Conservation (phyloP, 179 eudicot species). For the Amaranthus tricolor region DNA sequence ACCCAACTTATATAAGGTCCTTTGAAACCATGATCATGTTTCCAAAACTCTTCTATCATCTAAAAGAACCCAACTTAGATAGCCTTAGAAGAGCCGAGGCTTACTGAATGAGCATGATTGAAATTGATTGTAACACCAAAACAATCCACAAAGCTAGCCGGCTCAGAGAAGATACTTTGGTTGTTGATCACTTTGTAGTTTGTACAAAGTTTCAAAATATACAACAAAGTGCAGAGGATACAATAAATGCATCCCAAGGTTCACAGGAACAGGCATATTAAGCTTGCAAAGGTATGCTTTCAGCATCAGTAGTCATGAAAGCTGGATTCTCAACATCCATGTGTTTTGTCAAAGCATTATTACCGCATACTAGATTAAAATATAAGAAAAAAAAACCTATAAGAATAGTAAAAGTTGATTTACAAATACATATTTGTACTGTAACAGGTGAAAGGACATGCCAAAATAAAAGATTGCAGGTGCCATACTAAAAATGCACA, state of each 20-base stretch:
- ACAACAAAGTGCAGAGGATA: neutral
- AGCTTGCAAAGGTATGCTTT: neutral
- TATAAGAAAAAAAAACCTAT: too few relatives aligned
- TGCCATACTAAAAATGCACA: neutral
- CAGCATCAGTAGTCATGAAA: neutral
- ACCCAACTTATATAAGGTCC: neutral
- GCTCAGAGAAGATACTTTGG: too few relatives aligned
- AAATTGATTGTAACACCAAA: neutral
- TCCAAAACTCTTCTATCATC: neutral
- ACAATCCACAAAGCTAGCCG: neutral
- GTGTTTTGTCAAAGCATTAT: neutral
- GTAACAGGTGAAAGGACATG: too few relatives aligned
- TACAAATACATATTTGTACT: too few relatives aligned
- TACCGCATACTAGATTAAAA: too few relatives aligned
- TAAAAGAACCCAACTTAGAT: neutral
- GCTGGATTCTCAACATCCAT: neutral
- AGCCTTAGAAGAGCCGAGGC: neutral
- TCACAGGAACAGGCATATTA: neutral
- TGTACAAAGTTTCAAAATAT: neutral
- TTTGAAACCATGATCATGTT: neutral
- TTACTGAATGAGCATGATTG: neutral
- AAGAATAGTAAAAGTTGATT: too few relatives aligned
- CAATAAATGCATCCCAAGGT: neutral
- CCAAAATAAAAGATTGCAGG: too few relatives aligned
- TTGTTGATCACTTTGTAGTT: too few relatives aligned